These are phyloP conservation scores for Cyclostephanos tholiformis DNA, from an alignment of 108 stramenopile species.

Conservation along the genomic window DNA sequence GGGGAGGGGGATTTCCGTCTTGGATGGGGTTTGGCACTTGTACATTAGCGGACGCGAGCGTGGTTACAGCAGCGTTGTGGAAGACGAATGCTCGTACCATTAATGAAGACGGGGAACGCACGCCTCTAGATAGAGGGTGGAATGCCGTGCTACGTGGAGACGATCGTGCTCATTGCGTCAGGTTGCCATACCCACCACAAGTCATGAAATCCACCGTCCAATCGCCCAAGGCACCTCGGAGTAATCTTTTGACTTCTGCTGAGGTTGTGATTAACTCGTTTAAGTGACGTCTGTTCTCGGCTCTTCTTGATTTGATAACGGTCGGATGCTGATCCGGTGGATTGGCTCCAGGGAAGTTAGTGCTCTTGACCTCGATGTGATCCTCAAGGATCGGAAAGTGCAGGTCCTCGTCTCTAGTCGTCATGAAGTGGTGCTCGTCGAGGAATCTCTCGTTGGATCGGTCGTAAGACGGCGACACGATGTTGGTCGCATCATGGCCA, in stretches of 20 bases:
- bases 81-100: slow-evolving; percentile 7
- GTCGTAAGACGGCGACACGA: slow-evolving; percentile 18
- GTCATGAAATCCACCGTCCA: slow-evolving; percentile 15
- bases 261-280: slow-evolving; percentile 88
- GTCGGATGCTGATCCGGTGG: slow-evolving; percentile 7
- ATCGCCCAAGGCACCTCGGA: slow-evolving; percentile 18
- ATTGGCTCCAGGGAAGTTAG: background rate
- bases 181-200: slow-evolving; percentile 10
- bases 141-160: slow-evolving; percentile 28
- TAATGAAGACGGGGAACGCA: slow-evolving; percentile 8
- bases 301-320: slow-evolving; percentile 36
- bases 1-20: background rate
- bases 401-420: slow-evolving; percentile 1
- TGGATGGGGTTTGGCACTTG: background rate
- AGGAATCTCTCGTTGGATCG: slow-evolving; percentile 6
- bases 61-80: slow-evolving; percentile 1
- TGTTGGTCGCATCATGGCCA: slow-evolving; percentile 1
- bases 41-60: background rate
- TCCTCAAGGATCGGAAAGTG: slow-evolving; percentile 30
- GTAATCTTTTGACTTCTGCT: slow-evolving; percentile 81
- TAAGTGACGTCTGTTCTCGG: slow-evolving; percentile 66
- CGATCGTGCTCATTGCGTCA: slow-evolving; percentile 39
- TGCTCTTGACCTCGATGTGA: slow-evolving; percentile 6
- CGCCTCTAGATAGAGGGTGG: background rate
- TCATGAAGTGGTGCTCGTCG: slow-evolving; percentile 12